Conservation (phyloP, 192 early-diverging fungal species). For the Coemansia reversa region DNA sequence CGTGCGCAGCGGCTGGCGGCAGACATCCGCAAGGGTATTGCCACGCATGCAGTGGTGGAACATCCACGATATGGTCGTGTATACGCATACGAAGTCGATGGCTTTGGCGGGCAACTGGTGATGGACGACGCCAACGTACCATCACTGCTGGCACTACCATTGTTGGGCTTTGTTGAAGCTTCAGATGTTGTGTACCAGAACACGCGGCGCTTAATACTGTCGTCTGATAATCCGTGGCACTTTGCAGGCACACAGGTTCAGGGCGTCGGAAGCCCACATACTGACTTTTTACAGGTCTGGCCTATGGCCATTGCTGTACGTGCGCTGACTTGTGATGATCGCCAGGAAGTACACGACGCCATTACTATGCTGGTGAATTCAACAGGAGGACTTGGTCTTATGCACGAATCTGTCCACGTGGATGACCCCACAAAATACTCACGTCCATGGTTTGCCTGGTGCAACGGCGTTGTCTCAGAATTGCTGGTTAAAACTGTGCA, state of each 20-base stretch:
- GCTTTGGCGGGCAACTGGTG: constrained; percentile 58
- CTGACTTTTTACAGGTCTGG: constrained; percentile 56
- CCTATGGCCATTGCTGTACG: constrained; percentile 60
- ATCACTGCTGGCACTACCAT: constrained; percentile 57
- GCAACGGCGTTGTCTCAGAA: constrained; percentile 60
- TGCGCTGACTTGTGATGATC: constrained; percentile 42
- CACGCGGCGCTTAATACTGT: constrained; percentile 58
- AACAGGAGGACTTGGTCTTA: constrained; percentile 55
- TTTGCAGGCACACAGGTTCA: constrained; percentile 49
- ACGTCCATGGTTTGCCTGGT: constrained; percentile 62
- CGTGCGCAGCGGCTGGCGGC: constrained; percentile 33
- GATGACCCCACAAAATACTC: constrained; percentile 48
- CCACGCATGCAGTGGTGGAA: constrained; percentile 41
- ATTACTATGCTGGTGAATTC: constrained; percentile 46
- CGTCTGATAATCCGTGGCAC: constrained; percentile 60
- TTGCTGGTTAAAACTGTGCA: background rate
- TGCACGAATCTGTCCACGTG: constrained; percentile 61
- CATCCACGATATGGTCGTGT: constrained; percentile 56
- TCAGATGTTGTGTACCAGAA: constrained; percentile 54
- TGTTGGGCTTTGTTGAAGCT: constrained; percentile 55
- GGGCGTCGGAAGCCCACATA: constrained; percentile 63
- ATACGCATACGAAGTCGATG: constrained; percentile 65
- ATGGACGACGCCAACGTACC: constrained; percentile 73
- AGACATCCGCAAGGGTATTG: constrained; percentile 56
- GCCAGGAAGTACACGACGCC: constrained; percentile 40